Evolutionary conservation across 305 asterid species (phyloP), one percentile per base, ranked within the genome.

Genomic region (Fraxinus sp.): DNA sequence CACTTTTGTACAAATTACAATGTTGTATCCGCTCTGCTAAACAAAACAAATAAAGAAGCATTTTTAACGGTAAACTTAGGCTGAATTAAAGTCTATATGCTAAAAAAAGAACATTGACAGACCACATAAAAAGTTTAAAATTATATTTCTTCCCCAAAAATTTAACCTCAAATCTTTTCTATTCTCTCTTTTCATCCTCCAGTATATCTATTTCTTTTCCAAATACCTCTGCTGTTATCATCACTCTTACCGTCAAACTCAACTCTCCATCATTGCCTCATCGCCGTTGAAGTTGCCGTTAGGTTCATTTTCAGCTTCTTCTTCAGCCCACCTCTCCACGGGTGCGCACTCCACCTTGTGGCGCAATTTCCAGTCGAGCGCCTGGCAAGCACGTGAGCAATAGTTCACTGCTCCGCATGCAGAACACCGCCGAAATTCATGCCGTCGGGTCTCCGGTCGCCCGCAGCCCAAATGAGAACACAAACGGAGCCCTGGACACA

Each of bases 341-440:
- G 89, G 93, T 4, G 84, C 77, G 55, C 94, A 91, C 84, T 87
- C 89, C 32, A 82, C 82, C 77, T 91, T 91, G 73, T 91, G 94
- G 75, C 93, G 87, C 87, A 83, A 80, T 87, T 90, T 89, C 93
- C 94, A 91, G 57, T 91, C 93, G 80, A 91, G 88, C 80, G 93
- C 94, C 76, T 91, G 94, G 46, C 94, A 91, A 9, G 94, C 94
- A 76, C 94, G 93, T 30, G 94, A 91, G 84, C 94, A 91, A 43
- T 91, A 91, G 75, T 90, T 89, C 39, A 91, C 94, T 0, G 87
- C 83, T 7, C 93, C 91, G 70, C 94, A 91, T 6, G 90, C 94
- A 1, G 92, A 88, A 70, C 94, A 91, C 24, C 94, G 75, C 71
- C 94, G 85, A 82, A 89, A 91, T 85, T 91, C 94, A 9, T 91